Conservation (phyloP, 768 basidiomycete species). For the Trametes maxima region DNA sequence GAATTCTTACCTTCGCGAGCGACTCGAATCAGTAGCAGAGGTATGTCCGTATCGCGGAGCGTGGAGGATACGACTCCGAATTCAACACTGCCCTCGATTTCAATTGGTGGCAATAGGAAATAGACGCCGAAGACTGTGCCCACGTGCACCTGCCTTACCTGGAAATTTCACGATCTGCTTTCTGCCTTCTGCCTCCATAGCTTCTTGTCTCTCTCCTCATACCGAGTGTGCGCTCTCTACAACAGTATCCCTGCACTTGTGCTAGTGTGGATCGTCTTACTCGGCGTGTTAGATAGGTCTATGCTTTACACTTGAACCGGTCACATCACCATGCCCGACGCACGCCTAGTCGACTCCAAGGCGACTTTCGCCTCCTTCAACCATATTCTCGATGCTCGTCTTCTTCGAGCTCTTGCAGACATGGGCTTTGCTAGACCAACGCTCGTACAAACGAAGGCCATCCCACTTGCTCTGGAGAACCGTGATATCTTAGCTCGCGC, state of each 20-base stretch:
- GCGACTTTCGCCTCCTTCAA: slow-evolving; percentile 56
- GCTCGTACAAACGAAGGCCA: slow-evolving; percentile 87
- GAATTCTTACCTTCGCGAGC: no score
- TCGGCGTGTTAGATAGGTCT: neutral
- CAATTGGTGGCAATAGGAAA: no score
- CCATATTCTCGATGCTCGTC: slow-evolving; percentile 78
- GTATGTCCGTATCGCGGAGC: no score
- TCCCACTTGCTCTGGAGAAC: slow-evolving; percentile 88
- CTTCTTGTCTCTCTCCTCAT: neutral
- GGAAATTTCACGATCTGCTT: neutral
- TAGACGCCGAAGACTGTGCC: neutral
- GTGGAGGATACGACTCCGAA: no score
- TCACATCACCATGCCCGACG: slow-evolving; percentile 29
- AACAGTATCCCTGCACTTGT: neutral
- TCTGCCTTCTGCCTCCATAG: neutral
- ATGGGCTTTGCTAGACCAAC: slow-evolving; percentile 90
- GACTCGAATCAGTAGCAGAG: no score
- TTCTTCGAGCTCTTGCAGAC: slow-evolving; percentile 89
- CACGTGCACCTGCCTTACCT: neutral
- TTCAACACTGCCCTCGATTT: no score
- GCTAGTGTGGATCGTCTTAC: neutral
- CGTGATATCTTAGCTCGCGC: slow-evolving; percentile 92
- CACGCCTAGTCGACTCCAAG: slow-evolving; percentile 34
- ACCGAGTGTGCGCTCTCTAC: neutral
- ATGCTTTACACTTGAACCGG: neutral